Evolutionary conservation across 169 alveolate species (phyloP), one percentile per base, ranked within the genome.

Genomic region (Plasmodium relictum): DNA sequence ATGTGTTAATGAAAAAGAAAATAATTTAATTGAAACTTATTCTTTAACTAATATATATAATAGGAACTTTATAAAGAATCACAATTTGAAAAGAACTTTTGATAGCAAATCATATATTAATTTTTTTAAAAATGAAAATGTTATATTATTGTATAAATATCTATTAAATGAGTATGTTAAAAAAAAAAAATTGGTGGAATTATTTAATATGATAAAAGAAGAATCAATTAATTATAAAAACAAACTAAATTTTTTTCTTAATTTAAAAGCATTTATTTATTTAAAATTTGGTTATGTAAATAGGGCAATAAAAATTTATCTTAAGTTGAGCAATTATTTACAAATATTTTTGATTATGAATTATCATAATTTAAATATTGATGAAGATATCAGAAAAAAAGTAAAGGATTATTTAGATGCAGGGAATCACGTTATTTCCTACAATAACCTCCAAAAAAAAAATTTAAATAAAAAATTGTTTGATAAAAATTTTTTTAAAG

Each of bases 71-170:
- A 3, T 31, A 31, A 3, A 31, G 3, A 31, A 31, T 31, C 39
- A 31, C 39, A 20, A 9, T 56, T 0, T 56, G 26, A 0, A 56
- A 56, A 56, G 5, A 20, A 22, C 8, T 14, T 14, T 22, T 14
- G 58, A 9, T 48, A 14, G 20, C 5, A 48, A 4, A 48, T 48
- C 20, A 7, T 12, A 18, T 16, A 5, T 59, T 5, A 20, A 6
- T 20, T 59, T 39, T 56, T 80, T 80, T 71, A 62, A 68, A 56
- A 66, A 80, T 72, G 56, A 80, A 54, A 8, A 59, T 24, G 83
- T 80, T 14, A 52, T 42, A 41, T 61, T 80, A 16, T 31, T 80
- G 31, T 80, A 80, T 44, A 80, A 59, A 24, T 50, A 80, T 54
- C 45, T 80, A 41, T 61, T 80, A 16, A 42, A 68, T 18, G 71